phyloP scores from a whole-genome alignment of 83 land plant species.

The Larix sibirica region DNA sequence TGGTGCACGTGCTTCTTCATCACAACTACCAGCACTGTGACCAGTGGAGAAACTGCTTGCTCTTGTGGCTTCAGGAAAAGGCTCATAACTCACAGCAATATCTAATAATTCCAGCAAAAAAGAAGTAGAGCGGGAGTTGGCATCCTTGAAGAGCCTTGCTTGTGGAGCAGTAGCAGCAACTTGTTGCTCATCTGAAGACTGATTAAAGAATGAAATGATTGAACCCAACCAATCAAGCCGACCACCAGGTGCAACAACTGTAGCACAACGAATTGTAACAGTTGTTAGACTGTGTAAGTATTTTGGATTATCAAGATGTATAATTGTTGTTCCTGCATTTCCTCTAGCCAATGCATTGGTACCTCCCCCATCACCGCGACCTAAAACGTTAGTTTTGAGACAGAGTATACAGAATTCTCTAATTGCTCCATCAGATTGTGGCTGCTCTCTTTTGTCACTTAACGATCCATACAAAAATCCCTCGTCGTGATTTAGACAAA shows the following conservation, averaged over 20 bases:
- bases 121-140: slow-evolving; percentile 20
- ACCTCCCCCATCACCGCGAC: slow-evolving; percentile 94
- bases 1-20: slow-evolving; percentile 17
- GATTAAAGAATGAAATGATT: slow-evolving; percentile 59
- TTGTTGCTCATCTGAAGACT: slow-evolving; percentile 17
- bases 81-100: slow-evolving; percentile 90
- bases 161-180: background rate
- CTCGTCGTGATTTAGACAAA: slow-evolving; percentile 71
- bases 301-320: slow-evolving; percentile 37
- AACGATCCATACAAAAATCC: slow-evolving; percentile 67
- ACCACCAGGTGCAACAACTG: slow-evolving; percentile 90
- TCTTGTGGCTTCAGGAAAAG: slow-evolving; percentile 21
- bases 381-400: slow-evolving; percentile 50
- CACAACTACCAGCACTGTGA: background rate
- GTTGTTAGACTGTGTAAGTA: slow-evolving; percentile 36
- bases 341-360: slow-evolving; percentile 76
- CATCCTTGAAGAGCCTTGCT: background rate
- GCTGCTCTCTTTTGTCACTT: slow-evolving; percentile 1
- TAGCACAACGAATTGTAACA: slow-evolving; percentile 67
- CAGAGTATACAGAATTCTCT: slow-evolving; percentile 41
- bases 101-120: slow-evolving; percentile 85
- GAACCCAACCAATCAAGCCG: slow-evolving; percentile 83
- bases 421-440: slow-evolving; percentile 16
- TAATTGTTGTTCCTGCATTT: slow-evolving; percentile 65
- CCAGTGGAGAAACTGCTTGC: background rate